Base-by-base conservation (phyloP, 1,284 basidiomycete genomes). In the Pseudozyma pruni region DNA sequence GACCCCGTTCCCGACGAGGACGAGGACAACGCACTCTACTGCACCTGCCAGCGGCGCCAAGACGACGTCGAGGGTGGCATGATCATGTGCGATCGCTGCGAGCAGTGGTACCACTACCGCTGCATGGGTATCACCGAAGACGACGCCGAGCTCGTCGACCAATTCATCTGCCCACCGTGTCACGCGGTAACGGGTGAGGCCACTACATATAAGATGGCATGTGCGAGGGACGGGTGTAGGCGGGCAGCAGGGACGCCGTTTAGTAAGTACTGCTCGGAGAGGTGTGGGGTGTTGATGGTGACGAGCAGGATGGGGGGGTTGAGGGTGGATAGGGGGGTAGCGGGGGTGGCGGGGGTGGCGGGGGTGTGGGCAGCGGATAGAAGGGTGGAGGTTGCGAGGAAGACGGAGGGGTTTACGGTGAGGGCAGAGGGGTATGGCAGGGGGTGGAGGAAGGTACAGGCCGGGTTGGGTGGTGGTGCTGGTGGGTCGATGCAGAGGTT, bases 51-150 rank as follows among this genome's bases (percentile, higher is more conserved):
- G 16, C 45, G 35, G 8, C 49, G 50, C 3, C 69, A 72, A 20
- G 63, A 61, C 27, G 77, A 78, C 23, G 72, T 72, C 22, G 69
- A 75, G 32, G 70, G 74, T n/a, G 68, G 74, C 20, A 80, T 80
- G 78, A 74, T 80, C 47, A 72, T 70, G 45, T 80, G 78, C 46
- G 78, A 80, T 37, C 49, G 55, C 11, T 80, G 78, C 48, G 75
- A 80, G 37, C 69, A 72, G 44, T 80, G 78, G 78, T 78, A 69
- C 38, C 78, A 80, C 58, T 69, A 74, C 27, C 33, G 54, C 4
- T 80, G 78, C 51, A 56, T 80, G 38, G 39, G 38, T 13, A 72
- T 80, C 20, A 57, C 38, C 0, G 75, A 78, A 19, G 64, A 71
- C 20, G 56, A 74, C 22, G 60, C 59, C 11, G 69, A 70, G 20